A percentile compares a stretch with the other conserved stretches of the same genome.
phyloP scores from a whole-genome alignment of 192 early-diverging fungal genomes.

The Diversispora eburnea region DNA sequence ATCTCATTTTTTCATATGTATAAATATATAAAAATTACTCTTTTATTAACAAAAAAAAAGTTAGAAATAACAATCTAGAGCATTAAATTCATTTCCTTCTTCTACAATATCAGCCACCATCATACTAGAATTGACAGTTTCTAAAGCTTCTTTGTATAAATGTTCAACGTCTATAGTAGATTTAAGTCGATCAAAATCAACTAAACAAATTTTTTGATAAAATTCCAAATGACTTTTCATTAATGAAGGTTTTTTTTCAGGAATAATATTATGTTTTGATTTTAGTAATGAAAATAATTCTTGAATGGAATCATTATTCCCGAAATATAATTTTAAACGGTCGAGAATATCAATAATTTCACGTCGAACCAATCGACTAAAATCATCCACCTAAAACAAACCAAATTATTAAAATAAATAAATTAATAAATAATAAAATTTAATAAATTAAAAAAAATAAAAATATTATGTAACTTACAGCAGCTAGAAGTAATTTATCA shows the following conservation, averaged over 20 bases:
- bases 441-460: constrained; percentile 13
- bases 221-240: constrained; percentile 33
- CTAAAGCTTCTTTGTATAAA: constrained; percentile 53
- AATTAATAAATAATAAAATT: too few relatives aligned
- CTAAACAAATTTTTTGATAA: constrained; percentile 28
- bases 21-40: too few relatives aligned
- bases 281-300: neutral
- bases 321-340: constrained; percentile 24
- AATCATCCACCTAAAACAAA: constrained; percentile 7
- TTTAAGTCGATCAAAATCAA: constrained; percentile 45
- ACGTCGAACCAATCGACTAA: constrained; percentile 29
- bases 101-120: constrained; percentile 34
- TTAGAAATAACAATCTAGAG: constrained; percentile 18
- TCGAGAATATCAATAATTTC: constrained; percentile 28
- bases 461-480: constrained; percentile 35
- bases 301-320: neutral
- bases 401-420: neutral
- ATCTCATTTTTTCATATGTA: too few relatives aligned
- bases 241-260: constrained; percentile 1
- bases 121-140: constrained; percentile 37
- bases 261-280: neutral
- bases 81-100: constrained; percentile 9
- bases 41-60: too few relatives aligned
- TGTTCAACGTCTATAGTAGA: constrained; percentile 46
- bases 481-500: constrained; percentile 40